Conservation (phyloP, 2,329 filamentous ascomycete genomes). For the Stemphylium beticola region DNA sequence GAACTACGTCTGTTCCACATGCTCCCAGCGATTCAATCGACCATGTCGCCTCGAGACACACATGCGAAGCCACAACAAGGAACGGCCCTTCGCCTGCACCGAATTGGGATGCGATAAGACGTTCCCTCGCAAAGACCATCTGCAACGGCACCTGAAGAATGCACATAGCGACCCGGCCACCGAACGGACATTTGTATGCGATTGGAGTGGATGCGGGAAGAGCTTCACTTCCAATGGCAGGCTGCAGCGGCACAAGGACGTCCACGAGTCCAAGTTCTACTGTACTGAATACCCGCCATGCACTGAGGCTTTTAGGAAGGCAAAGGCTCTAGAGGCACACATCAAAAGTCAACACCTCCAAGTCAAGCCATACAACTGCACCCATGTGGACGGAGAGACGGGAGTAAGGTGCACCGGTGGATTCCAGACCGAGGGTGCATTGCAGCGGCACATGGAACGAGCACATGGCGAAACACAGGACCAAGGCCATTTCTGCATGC, state of each 20-base stretch:
- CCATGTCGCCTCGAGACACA: slow-evolving; percentile 79
- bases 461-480: slow-evolving; percentile 67
- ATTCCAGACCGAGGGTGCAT: slow-evolving; percentile 74
- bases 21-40: slow-evolving; percentile 84
- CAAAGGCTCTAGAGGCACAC: slow-evolving; percentile 83
- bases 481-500: slow-evolving; percentile 73
- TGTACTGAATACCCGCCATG: slow-evolving; percentile 76
- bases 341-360: slow-evolving; percentile 77
- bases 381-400: slow-evolving; percentile 60
- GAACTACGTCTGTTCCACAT: slow-evolving; percentile 77
- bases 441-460: slow-evolving; percentile 73
- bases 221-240: slow-evolving; percentile 81
- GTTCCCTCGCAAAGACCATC: slow-evolving; percentile 85
- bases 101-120: slow-evolving; percentile 77
- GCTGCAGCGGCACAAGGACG: slow-evolving; percentile 76
- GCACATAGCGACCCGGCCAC: slow-evolving; percentile 68
- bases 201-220: slow-evolving; percentile 75
- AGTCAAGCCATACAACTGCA: slow-evolving; percentile 74
- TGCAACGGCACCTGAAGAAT: slow-evolving; percentile 83
- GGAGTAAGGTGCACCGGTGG: slow-evolving; percentile 66
- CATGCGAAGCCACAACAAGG: slow-evolving; percentile 82
- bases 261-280: slow-evolving; percentile 77
- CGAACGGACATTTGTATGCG: slow-evolving; percentile 72
- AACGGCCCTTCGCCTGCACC: slow-evolving; percentile 77
- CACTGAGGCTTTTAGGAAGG: slow-evolving; percentile 81